Base-by-base conservation (phyloP, 164 flowering plant species). In the Paratinospora sagittata region DNA sequence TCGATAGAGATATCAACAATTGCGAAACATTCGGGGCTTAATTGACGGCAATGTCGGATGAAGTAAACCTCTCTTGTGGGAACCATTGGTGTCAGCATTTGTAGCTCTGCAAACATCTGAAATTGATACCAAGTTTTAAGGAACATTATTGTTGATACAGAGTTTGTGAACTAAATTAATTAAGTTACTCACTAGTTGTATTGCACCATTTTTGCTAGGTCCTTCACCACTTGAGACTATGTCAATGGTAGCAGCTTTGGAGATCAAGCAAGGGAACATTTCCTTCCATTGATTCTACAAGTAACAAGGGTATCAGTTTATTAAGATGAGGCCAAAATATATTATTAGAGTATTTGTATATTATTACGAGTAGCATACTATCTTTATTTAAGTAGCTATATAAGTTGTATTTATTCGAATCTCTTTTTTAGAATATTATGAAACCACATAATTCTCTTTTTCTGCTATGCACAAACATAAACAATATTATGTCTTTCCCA, bases 71-170 rank as follows among this genome's bases (percentile, higher is more conserved):
- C 99, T 78, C 99, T 87, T 2, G 91, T 88, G 52, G 92, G 86
- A 75, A 96, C 98, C 88, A 88, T 69, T 4, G 98, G 97, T 1
- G 98, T 96, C 10, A 93, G 89, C 97, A 96, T 90, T 78, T 96
- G 99, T 49, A 93, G 73, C 86, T 96, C 99, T 39, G 92, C 91
- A 80, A 89, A 93, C 98, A 96, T 96, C 99, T 96, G 82, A 77
- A 72, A 34, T 39, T 19, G 16, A 65, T 12, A 33, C 10, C 5
- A 21, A 52, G 36, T 11, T 17, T 16, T 11, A 17, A 23, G 30
- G 14, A 14, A 17, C 9, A 37, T 68, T 62, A 39, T 52, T 13
- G 13, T 16, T 52, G 3, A 68, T 49, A 23, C 62, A 47, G 13
- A 63, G 23, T 30, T 39, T 23, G 2, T 2, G 17, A 33, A 34